Evolutionary conservation across 352 stramenopile species (phyloP), one percentile per base, ranked within the genome.

Genomic region (Globisporangium iwayamae): DNA sequence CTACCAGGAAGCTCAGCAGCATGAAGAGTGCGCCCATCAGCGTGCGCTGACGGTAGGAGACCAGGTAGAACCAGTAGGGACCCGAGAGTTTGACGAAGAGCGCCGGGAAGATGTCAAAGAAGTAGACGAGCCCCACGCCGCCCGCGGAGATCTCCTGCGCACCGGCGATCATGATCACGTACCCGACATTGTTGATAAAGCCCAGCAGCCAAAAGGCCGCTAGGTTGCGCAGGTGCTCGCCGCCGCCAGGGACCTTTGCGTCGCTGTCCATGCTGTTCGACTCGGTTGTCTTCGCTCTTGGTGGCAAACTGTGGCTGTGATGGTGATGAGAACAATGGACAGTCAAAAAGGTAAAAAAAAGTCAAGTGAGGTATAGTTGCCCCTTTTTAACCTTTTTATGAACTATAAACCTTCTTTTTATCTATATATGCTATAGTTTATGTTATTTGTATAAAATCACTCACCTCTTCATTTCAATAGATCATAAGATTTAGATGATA

Each of bases 151-250:
- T 98, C 65, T 91, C 83, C 64, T 98, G 97, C 30, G 96, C 96
- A 48, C 85, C 83, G 0, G 96, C 94, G 63, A 98, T 94, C 93
- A 98, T 98, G 57, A 98, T 87, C 43, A 98, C 91, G 68, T 97
- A 98, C 47, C 79, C 83, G 51, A 95, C 71, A 69, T 98, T 98
- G 75, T 98, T 98, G 45, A 98, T 62, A 43, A 98, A 79, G 39
- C 95, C 95, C 22, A 98, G 72, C 39, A 93, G 63, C 88, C 89
- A 98, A 69, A 98, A 98, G 18, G 87, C 89, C 50, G 75, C 54
- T 38, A 93, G 67, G 65, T 93, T 92, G 65, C 79, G 82, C 58
- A 73, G 55, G 67, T 70, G 52, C 68, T 89, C 82, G 51, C 63
- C 38, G 55, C 52, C 56, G 18, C 16, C 47, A 14, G 5, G 43